Evolutionary conservation across 2,329 filamentous ascomycete genomes (phyloP).

Genomic region (Pezicula carpinea): DNA sequence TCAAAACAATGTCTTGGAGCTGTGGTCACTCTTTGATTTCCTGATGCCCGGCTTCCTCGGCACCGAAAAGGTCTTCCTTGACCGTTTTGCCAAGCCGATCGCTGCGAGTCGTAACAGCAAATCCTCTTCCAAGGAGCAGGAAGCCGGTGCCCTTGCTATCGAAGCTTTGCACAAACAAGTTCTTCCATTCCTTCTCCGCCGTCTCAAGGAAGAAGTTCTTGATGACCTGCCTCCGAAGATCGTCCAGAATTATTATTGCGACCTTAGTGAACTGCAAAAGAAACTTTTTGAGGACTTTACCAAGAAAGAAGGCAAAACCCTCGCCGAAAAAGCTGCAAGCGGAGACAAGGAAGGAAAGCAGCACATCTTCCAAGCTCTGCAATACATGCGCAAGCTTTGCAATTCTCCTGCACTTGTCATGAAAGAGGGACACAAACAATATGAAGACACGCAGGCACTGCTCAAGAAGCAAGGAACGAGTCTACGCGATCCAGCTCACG

Average conservation of each 20-base stretch:
- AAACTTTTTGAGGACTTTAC: conserved; percentile 96
- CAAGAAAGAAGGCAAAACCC: conserved; percentile 85
- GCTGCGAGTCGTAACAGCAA: conserved; percentile 92
- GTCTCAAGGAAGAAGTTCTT: conserved; percentile 94
- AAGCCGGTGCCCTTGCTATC: conserved; percentile 91
- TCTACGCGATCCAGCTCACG: conserved; percentile 80
- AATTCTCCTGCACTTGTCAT: conserved; percentile 96
- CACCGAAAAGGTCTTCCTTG: conserved; percentile 89
- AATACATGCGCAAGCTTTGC: conserved; percentile 99
- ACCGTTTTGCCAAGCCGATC: conserved; percentile 86
- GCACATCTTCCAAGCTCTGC: conserved; percentile 97
- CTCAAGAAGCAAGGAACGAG: conserved; percentile 74
- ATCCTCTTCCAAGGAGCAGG: conserved; percentile 96
- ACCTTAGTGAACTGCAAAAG: conserved; percentile 89
- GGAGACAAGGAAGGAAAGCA: conserved; percentile 92
- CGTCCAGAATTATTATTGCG: conserved; percentile 98
- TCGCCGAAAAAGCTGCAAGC: conserved; percentile 76
- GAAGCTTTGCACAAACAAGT: conserved; percentile 99
- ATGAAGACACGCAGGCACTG: conserved; percentile 79
- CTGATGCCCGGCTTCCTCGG: conserved; percentile 98
- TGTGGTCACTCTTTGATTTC: conserved; percentile 98
- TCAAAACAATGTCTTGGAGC: conserved; percentile 93
- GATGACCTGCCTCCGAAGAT: conserved; percentile 98
- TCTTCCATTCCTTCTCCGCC: conserved; percentile 88
- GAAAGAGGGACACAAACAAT: conserved; percentile 88